phyloP scores from a whole-genome alignment of 495 filamentous ascomycete genomes.

The Aspergillus kassunensis region DNA sequence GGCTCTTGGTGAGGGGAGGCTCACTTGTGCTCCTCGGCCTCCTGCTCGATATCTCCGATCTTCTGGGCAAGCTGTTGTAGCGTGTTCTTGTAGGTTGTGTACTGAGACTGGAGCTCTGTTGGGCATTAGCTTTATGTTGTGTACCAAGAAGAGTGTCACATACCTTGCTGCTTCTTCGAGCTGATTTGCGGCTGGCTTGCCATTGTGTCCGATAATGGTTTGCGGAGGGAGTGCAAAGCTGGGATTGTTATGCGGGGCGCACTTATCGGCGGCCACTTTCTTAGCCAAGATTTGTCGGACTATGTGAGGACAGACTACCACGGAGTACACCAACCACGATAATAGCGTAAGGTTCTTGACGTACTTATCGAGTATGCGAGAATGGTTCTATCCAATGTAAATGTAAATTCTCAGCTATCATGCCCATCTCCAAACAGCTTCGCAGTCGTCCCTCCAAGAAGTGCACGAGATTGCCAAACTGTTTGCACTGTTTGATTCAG shows the following conservation, averaged over 20 bases:
- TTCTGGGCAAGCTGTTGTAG: slow-evolving; percentile 92
- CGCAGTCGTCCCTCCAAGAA: background rate
- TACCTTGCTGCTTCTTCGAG: slow-evolving; percentile 83
- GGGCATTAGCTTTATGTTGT: slow-evolving; percentile 17
- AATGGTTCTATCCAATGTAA: too few species aligned
- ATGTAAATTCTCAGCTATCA: too few species aligned
- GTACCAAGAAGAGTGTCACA: background rate
- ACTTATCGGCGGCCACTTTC: slow-evolving; percentile 4
- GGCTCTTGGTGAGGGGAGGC: slow-evolving; percentile 21
- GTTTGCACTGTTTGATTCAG: slow-evolving; percentile 17
- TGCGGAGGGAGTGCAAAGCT: slow-evolving; percentile 28
- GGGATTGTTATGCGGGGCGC: slow-evolving; percentile 14
- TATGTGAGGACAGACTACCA: background rate
- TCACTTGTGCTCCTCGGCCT: slow-evolving; percentile 97
- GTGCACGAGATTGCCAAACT: slow-evolving; percentile 7
- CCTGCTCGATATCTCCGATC: slow-evolving; percentile 95
- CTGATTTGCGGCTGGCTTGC: slow-evolving; percentile 45
- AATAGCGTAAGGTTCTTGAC: too few species aligned
- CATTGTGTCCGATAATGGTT: slow-evolving; percentile 25
- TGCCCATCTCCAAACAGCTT: background rate
- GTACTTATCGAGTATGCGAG: too few species aligned
- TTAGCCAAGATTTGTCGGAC: background rate
- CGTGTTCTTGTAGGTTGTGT: slow-evolving; percentile 91
- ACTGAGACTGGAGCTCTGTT: slow-evolving; percentile 87
- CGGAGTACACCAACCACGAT: too few species aligned